These are phyloP conservation scores for Brasenia schreberi DNA, from an alignment of 164 flowering plant genomes.

Conservation along the genomic window DNA sequence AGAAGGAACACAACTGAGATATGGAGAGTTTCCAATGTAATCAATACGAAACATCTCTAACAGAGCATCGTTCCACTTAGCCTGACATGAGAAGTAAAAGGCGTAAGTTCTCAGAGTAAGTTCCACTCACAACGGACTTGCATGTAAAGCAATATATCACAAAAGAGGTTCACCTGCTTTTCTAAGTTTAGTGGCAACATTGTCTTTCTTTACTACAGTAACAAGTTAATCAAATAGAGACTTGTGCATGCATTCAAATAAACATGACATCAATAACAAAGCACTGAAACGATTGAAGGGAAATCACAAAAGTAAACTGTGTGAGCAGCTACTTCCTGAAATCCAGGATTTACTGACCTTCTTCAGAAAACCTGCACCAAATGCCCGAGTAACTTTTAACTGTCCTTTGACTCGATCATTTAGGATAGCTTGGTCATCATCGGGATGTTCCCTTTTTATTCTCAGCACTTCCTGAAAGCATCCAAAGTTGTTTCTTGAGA, in stretches of 20 bases:
- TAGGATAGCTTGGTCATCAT: slow-evolving; percentile 39
- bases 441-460: slow-evolving; percentile 44
- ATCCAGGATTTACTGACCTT: slow-evolving; percentile 24
- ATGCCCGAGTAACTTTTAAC: slow-evolving; percentile 60
- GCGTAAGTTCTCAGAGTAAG: no score
- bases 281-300: background rate
- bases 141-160: no score
- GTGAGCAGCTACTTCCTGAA: background rate
- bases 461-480: slow-evolving; percentile 42
- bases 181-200: no score
- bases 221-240: background rate
- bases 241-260: background rate
- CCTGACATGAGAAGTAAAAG: slow-evolving; percentile 27
- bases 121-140: no score
- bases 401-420: slow-evolving; percentile 65
- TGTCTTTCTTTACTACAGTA: background rate
- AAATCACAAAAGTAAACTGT: no score
- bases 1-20: slow-evolving; percentile 43
- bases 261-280: background rate
- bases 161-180: no score
- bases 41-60: slow-evolving; percentile 46
- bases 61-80: slow-evolving; percentile 45
- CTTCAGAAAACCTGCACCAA: slow-evolving; percentile 60
- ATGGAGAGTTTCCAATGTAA: slow-evolving; percentile 46
- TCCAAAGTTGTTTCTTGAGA: background rate